Percentiles rank a stretch among this genome's conserved stretches.
phyloP scores from a whole-genome alignment of 169 alveolate genomes.

The Plasmodium sp. region DNA sequence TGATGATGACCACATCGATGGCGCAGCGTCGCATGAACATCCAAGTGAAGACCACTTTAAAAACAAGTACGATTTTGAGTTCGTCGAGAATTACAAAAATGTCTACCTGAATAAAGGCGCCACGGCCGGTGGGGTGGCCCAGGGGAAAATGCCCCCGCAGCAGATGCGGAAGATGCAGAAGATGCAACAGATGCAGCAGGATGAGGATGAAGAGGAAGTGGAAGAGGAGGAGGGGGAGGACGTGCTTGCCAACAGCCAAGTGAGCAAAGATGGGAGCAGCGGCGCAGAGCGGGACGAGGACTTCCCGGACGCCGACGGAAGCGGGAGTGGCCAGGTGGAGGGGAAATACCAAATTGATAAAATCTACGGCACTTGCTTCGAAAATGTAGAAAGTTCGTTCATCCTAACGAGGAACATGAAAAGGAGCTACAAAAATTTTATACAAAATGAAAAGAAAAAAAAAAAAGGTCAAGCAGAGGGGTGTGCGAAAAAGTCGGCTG shows the following conservation, averaged over 20 bases:
- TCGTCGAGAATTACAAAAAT: constrained; percentile 1
- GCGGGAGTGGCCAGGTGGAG: neutral
- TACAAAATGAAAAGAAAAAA: constrained; percentile 23
- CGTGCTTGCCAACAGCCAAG: neutral
- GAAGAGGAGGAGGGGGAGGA: neutral
- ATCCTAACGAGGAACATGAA: constrained; percentile 43
- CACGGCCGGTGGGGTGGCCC: neutral
- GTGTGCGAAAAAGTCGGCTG: neutral
- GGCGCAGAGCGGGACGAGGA: neutral
- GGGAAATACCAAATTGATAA: neutral
- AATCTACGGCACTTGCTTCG: constrained; percentile 35
- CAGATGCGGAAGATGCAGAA: neutral
- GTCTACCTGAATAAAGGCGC: neutral
- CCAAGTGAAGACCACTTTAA: neutral
- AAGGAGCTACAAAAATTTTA: constrained; percentile 15
- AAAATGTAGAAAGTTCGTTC: constrained; percentile 17
- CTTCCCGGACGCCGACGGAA: neutral
- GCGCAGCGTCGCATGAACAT: neutral
- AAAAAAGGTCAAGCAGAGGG: neutral
- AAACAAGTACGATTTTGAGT: neutral
- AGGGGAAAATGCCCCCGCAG: neutral
- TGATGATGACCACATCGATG: neutral
- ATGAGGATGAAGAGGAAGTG: neutral
- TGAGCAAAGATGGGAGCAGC: neutral
- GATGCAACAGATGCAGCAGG: neutral